Percentiles rank a stretch among this genome's conserved stretches.
Conservation (phyloP, 352 stramenopile genomes). For the Phytophthora ramorum region DNA sequence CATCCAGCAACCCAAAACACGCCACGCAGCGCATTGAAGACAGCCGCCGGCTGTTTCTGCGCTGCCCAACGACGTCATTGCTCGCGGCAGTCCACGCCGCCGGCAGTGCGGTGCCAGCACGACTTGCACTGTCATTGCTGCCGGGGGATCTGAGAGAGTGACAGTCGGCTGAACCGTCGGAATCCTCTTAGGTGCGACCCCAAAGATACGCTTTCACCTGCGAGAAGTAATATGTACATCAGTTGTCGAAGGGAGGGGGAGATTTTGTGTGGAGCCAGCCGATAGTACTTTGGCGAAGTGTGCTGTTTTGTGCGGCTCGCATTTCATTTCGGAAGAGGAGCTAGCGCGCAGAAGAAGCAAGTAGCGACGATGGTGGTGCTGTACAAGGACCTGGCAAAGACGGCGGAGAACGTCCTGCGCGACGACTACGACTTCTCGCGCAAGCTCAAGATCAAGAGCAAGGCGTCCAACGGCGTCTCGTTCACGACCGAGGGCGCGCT, state of each 20-base stretch:
- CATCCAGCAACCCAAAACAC: constrained; percentile 32
- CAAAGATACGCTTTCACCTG: constrained; percentile 22
- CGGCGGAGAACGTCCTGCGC: constrained; percentile 70
- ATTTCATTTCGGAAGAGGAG: constrained; percentile 60
- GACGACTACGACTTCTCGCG: constrained; percentile 85
- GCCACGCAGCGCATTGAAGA: constrained; percentile 22
- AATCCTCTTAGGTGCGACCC: constrained; percentile 2
- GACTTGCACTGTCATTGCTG: neutral
- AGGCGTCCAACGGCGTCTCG: constrained; percentile 72
- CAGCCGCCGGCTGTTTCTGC: constrained; percentile 23
- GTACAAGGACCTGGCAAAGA: constrained; percentile 88
- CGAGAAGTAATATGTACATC: neutral
- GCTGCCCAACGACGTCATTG: constrained; percentile 36
- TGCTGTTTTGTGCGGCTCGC: constrained; percentile 34
- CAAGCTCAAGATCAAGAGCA: constrained; percentile 88
- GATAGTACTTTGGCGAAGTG: neutral
- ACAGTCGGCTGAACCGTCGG: constrained; percentile 1
- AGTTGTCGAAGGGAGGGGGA: constrained; percentile 16
- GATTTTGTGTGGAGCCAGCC: constrained; percentile 35
- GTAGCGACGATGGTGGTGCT: constrained; percentile 60
- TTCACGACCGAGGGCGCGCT: constrained; percentile 83
- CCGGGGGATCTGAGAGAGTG: neutral
- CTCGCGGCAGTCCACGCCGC: constrained; percentile 5
- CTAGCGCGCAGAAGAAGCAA: constrained; percentile 12
- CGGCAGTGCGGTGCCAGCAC: neutral